A percentile compares a stretch with the other conserved stretches of the same genome.
Evolutionary conservation across 2,329 filamentous ascomycete genomes (phyloP).

Genomic region (Sporothrix pseudoabietina): DNA sequence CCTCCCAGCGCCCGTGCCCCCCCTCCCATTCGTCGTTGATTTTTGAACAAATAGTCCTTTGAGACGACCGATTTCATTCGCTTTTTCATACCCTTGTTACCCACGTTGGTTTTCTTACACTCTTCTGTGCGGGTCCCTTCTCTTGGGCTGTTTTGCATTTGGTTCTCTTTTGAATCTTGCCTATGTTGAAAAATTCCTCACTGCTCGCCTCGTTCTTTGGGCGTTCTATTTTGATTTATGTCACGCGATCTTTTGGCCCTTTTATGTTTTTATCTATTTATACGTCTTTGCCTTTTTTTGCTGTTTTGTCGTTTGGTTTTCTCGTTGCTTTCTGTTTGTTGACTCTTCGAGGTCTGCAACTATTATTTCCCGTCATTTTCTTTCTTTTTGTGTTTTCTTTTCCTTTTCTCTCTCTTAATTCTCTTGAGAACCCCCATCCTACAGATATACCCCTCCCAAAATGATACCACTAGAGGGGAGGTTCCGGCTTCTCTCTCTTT

Average conservation of each 20-base stretch:
- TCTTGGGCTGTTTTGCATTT: background rate
- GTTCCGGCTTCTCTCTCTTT: slow-evolving; percentile 24
- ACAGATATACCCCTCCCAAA: slow-evolving; percentile 28
- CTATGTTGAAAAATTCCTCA: background rate
- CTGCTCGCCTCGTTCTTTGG: background rate
- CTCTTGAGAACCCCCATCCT: background rate
- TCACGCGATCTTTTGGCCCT: background rate
- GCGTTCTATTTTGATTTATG: background rate
- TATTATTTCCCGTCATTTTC: background rate
- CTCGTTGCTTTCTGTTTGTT: background rate
- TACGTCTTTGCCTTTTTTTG: background rate
- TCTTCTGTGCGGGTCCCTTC: background rate
- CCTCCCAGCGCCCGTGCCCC: slow-evolving; percentile 45
- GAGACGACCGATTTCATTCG: background rate
- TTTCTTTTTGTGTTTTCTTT: background rate
- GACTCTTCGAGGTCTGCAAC: background rate
- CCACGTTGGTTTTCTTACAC: background rate
- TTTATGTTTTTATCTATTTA: background rate
- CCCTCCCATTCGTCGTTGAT: slow-evolving; percentile 37
- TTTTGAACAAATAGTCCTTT: background rate
- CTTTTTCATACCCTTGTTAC: background rate
- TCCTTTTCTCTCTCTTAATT: background rate
- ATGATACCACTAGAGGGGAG: slow-evolving; percentile 29
- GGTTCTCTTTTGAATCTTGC: background rate
- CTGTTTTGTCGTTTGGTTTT: background rate